Evolutionary conservation across 257 asterid genomes (phyloP).

Genomic region (Jaltomata sinuosa): DNA sequence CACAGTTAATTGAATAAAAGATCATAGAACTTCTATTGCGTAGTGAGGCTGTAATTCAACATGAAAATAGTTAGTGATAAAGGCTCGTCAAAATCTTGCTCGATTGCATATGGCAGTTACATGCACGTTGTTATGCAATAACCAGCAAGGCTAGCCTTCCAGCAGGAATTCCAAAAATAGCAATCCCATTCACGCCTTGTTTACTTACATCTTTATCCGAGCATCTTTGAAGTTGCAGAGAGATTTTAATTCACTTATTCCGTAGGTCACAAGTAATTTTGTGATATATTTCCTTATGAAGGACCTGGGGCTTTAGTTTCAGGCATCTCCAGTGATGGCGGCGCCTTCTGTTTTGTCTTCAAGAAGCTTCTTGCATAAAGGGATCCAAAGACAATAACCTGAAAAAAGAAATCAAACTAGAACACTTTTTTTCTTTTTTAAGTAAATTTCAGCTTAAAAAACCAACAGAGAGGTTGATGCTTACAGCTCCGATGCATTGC

Average conservation of each 20-base stretch:
- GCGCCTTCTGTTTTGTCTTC: constrained; percentile 30
- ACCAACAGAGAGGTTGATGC: constrained; percentile 16
- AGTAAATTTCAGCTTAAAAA: neutral
- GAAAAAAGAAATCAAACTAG: constrained; percentile 12
- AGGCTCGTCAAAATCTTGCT: constrained; percentile 4
- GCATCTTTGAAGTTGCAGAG: neutral
- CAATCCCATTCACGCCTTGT: neutral
- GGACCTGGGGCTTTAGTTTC: constrained; percentile 40
- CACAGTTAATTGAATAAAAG: neutral
- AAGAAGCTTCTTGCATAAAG: constrained; percentile 69
- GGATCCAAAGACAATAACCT: constrained; percentile 88
- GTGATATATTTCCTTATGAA: constrained; percentile 23
- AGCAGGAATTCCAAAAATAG: neutral
- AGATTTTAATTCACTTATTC: neutral
- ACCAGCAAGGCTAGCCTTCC: constrained; percentile 1
- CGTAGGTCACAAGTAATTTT: neutral
- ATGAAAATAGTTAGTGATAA: constrained; percentile 5
- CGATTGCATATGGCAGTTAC: constrained; percentile 6
- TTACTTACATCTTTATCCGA: neutral
- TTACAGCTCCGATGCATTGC: constrained; percentile 88
- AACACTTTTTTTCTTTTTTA: neutral
- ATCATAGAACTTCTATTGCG: neutral
- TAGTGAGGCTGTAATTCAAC: neutral
- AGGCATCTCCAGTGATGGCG: constrained; percentile 26
- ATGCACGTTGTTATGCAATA: constrained; percentile 8